phyloP scores from a whole-genome alignment of 148 eudicot genomes.

The Simmondsia chinensis region DNA sequence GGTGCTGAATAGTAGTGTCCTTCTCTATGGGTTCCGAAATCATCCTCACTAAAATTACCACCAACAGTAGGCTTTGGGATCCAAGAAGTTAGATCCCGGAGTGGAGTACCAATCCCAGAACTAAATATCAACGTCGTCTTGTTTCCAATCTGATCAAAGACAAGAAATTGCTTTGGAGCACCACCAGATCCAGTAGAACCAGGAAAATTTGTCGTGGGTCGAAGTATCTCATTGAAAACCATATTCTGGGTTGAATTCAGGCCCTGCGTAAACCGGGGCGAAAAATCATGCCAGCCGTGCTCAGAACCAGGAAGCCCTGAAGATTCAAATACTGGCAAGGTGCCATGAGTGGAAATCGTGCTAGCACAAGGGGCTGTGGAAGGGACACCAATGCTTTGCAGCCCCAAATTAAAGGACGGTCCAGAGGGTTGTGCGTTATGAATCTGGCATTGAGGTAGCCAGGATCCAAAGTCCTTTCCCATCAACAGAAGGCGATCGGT shows the following conservation, averaged over 20 bases:
- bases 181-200: slow-evolving; percentile 9
- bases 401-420: slow-evolving; percentile 23
- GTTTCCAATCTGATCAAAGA: slow-evolving; percentile 82
- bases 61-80: slow-evolving; percentile 19
- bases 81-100: slow-evolving; percentile 23
- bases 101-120: slow-evolving; percentile 35
- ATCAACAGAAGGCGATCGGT: slow-evolving; percentile 45
- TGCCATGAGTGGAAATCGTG: slow-evolving; percentile 21
- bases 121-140: slow-evolving; percentile 65
- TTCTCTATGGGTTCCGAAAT: slow-evolving; percentile 9
- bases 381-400: slow-evolving; percentile 18
- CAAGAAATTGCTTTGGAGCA: slow-evolving; percentile 63
- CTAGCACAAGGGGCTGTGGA: no score
- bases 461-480: slow-evolving; percentile 53
- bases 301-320: slow-evolving; percentile 22
- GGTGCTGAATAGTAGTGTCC: slow-evolving; percentile 15
- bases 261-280: slow-evolving; percentile 42
- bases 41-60: slow-evolving; percentile 12
- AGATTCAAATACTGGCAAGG: slow-evolving; percentile 17
- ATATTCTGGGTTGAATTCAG: no score
- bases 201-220: no score
- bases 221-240: slow-evolving; percentile 8
- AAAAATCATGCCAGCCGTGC: slow-evolving; percentile 39
- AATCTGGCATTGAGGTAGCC: slow-evolving; percentile 34
- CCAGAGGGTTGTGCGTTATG: slow-evolving; percentile 22